Conservation (phyloP, 1,284 basidiomycete genomes). For the Cronartium quercuum region DNA sequence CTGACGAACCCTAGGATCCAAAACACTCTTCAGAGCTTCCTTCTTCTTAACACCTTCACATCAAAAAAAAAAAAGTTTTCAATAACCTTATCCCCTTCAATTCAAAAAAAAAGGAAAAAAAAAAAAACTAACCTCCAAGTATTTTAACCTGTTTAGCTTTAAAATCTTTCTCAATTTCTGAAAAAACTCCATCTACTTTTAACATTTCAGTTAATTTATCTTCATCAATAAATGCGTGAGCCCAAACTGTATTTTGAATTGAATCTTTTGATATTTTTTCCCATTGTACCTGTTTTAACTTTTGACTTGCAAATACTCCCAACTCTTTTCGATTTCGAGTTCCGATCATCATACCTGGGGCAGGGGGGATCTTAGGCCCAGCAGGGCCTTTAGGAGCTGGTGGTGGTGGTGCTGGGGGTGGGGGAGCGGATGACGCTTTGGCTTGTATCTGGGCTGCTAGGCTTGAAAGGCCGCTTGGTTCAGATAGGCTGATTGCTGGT, state of each 20-base stretch:
- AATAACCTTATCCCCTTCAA: constrained; percentile 60
- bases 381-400: constrained; percentile 53
- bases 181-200: constrained; percentile 77
- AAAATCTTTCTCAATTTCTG: constrained; percentile 96
- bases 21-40: constrained; percentile 80
- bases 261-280: constrained; percentile 81
- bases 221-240: constrained; percentile 63
- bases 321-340: constrained; percentile 64
- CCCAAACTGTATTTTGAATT: constrained; percentile 82
- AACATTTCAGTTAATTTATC: constrained; percentile 71
- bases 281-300: constrained; percentile 99
- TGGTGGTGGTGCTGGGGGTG: constrained; percentile 13
- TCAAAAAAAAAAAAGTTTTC: constrained; percentile 53
- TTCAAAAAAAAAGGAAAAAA: constrained; percentile 43
- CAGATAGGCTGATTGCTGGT: background rate
- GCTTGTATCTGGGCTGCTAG: constrained; percentile 28
- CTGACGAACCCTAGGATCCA: constrained; percentile 82
- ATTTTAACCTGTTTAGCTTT: constrained; percentile 76
- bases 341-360: constrained; percentile 47
- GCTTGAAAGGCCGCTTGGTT: too few species aligned
- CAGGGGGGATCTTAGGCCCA: constrained; percentile 44
- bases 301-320: constrained; percentile 70
- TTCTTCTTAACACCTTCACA: constrained; percentile 56
- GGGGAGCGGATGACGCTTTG: constrained; percentile 13
- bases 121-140: constrained; percentile 37